These are phyloP conservation scores for Ganoderma resinaceum DNA, from an alignment of 1,284 basidiomycete species.

Conservation along the genomic window DNA sequence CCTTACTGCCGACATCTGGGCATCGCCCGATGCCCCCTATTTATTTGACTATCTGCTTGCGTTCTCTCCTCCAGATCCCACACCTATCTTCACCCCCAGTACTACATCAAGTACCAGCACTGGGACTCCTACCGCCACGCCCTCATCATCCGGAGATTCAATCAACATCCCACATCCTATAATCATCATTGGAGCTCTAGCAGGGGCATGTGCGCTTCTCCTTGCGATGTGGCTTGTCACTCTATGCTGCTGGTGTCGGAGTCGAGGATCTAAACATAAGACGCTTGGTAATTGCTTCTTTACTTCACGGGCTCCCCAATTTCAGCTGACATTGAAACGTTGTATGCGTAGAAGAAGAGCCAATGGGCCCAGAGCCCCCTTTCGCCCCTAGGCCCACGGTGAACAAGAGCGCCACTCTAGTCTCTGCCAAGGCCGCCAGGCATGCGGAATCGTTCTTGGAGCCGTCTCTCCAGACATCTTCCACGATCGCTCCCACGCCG, in stretches of 20 bases:
- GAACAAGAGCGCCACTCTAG: neutral
- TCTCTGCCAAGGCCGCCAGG: neutral
- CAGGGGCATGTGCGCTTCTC: neutral
- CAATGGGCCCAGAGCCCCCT: neutral
- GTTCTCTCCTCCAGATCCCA: neutral
- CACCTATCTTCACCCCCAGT: neutral
- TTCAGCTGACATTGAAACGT: neutral
- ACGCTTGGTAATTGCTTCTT: neutral
- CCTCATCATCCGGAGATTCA: neutral
- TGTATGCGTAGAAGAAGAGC: neutral
- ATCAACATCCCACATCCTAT: neutral
- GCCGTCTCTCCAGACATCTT: neutral
- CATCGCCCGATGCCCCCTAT: constrained; percentile 7
- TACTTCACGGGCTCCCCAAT: too few relatives aligned
- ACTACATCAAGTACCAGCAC: neutral
- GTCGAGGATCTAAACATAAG: neutral
- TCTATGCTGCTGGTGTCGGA: neutral
- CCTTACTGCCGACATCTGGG: constrained; percentile 7
- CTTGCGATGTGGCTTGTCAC: neutral
- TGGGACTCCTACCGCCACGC: neutral
- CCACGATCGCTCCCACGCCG: neutral
- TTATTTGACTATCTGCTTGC: constrained; percentile 12
- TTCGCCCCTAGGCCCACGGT: constrained; percentile 2
- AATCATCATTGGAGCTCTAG: neutral
- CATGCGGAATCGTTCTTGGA: neutral